Evolutionary conservation across 768 basidiomycete species (phyloP), one percentile per base, ranked within the genome.

Genomic region (Dentipellis sp.): DNA sequence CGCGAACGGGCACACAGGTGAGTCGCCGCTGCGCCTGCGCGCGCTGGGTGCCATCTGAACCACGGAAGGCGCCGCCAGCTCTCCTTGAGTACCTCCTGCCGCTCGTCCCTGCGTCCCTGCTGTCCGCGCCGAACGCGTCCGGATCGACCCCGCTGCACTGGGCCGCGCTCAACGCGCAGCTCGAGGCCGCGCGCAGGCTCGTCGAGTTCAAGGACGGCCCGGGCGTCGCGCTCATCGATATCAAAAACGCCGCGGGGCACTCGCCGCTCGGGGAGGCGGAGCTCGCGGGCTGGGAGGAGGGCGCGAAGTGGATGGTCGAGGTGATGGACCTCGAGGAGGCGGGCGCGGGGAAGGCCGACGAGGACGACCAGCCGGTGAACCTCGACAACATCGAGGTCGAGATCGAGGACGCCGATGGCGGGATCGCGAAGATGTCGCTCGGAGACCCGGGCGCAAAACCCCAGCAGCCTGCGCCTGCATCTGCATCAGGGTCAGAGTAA

Each of bases 101-200:
- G 2, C 66, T 82, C 54, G 63, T 80, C 16, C 69, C 75, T 7
- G 67, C 84, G 10, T 67, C 77, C 2, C 69, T 91, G 7, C 65
- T 93, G 19, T 71, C 82, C 2, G 72, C 75, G 0, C 79, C 79
- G 57, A 97, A 97, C 65, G 68, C 67, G 29, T 77, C 88, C 0
- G 77, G 82, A 52, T 94, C 94, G 22, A 94, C 90, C 2, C 78
- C 94, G 7, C 71, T 97, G 6, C 94, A 97, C 65, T 97, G 94
- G 94, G 93, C 94, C 0, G 82, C 88, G 2, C 68, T 93, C 40
- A 97, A 97, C 68, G 73, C 78, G 2, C 94, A 94, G 62, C 78
- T 95, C 3, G 66, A 69, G 7, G 66, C 83, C 49, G 76, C 78
- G 1, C 76, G 84, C 66, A 75, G 72, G 37, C 79, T 92, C 34